Evolutionary conservation across 2,329 filamentous ascomycete species (phyloP).

Genomic region (Epicoccum nigrum): DNA sequence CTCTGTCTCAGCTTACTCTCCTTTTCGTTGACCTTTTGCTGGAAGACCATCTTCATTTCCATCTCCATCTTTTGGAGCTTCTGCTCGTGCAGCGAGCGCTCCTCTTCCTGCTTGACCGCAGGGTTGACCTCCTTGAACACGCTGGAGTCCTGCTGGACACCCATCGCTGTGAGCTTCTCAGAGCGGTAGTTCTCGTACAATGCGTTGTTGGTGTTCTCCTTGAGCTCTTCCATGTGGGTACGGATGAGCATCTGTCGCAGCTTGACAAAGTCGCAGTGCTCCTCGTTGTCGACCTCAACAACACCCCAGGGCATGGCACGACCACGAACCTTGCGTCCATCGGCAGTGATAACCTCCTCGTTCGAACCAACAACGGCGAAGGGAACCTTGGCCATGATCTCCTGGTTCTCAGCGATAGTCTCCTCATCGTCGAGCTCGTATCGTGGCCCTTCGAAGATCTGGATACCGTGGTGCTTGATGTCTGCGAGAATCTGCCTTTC

Average conservation of each 20-base stretch:
- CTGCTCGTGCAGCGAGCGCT: conserved; percentile 96
- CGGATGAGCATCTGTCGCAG: conserved; percentile 99
- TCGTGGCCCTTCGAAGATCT: conserved; percentile 97
- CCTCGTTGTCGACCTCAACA: conserved; percentile 99
- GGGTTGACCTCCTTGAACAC: conserved; percentile 99
- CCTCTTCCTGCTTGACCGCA: conserved; percentile 99
- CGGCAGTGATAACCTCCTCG: conserved; percentile 86
- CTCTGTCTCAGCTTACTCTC: conserved; percentile 99
- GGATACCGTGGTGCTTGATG: conserved; percentile 95
- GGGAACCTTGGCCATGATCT: conserved; percentile 99
- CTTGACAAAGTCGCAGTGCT: conserved; percentile 99
- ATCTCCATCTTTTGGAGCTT: conserved; percentile 99
- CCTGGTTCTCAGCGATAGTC: conserved; percentile 99
- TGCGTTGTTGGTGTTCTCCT: conserved; percentile 99
- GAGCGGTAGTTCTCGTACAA: conserved; percentile 99
- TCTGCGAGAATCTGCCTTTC: conserved; percentile 82
- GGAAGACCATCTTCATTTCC: conserved; percentile 99
- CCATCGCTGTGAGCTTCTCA: conserved; percentile 98
- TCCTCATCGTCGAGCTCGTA: conserved; percentile 99
- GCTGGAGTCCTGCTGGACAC: conserved; percentile 95
- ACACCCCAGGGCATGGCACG: conserved; percentile 98
- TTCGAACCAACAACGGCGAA: conserved; percentile 98
- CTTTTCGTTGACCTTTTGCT: conserved; percentile 99
- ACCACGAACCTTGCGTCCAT: conserved; percentile 94
- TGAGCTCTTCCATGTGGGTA: conserved; percentile 99